phyloP scores from a whole-genome alignment of 768 basidiomycete genomes.

The Dioszegia hungarica region DNA sequence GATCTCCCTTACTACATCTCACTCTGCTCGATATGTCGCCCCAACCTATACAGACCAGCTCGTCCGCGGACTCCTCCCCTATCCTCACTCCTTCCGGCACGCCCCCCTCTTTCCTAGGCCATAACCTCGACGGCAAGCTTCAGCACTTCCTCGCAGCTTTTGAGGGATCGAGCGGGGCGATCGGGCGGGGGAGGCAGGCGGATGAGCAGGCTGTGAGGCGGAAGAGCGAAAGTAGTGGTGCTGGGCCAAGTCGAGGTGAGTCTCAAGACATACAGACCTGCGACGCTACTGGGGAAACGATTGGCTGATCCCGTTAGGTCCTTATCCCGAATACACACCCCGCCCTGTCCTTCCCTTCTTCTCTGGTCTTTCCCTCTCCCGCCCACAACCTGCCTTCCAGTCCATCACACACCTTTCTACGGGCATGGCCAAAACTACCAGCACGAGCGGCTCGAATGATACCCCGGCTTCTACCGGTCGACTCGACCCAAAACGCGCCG shows the following conservation, averaged over 20 bases:
- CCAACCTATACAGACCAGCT: not conserved
- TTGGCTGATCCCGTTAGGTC: not conserved
- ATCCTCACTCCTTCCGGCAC: constrained; percentile 2
- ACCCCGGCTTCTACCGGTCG: not conserved
- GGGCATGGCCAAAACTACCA: not conserved
- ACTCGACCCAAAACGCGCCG: not conserved
- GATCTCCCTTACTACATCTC: not conserved
- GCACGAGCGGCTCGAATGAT: not conserved
- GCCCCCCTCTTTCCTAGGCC: not conserved
- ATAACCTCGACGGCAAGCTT: not conserved
- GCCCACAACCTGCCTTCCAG: not conserved
- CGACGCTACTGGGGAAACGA: too few relatives aligned
- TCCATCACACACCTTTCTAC: not conserved
- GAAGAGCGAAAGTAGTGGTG: not conserved
- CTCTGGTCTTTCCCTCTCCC: constrained; percentile 8
- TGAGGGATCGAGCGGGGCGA: not conserved
- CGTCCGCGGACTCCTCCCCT: constrained; percentile 4
- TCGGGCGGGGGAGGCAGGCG: not conserved
- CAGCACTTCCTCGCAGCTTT: constrained; percentile 1
- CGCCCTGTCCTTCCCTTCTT: constrained; percentile 2
- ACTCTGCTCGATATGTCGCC: not conserved
- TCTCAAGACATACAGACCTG: not conserved
- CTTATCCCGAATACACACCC: not conserved
- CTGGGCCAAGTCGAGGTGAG: not conserved
- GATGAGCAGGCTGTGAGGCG: not conserved